Conservation (phyloP, 495 filamentous ascomycete species). For the Sordaria brevicollis region DNA sequence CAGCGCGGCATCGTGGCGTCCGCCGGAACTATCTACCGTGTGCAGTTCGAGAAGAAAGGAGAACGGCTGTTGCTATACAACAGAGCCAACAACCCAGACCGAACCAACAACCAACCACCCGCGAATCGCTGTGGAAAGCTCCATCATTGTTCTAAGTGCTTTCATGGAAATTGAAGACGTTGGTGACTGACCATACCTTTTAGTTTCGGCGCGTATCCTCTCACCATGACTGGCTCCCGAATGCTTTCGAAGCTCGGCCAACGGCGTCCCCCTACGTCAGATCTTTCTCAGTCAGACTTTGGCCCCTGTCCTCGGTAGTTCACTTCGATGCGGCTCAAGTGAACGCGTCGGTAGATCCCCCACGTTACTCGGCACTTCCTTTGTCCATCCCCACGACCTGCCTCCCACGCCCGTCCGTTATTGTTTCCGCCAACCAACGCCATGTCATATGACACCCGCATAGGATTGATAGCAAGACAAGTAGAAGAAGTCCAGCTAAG, state of each 20-base stretch:
- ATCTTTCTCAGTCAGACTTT: background rate
- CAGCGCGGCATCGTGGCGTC: background rate
- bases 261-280: background rate
- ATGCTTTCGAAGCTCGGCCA: background rate
- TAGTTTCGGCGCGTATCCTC: background rate
- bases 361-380: background rate
- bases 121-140: background rate
- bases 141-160: background rate
- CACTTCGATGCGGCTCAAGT: background rate
- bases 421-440: background rate
- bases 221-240: background rate
- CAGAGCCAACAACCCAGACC: background rate
- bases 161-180: background rate
- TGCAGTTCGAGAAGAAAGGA: background rate
- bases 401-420: background rate
- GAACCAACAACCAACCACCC: background rate
- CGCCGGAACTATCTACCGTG: background rate
- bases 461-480: background rate
- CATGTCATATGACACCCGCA: background rate
- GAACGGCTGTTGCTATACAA: background rate
- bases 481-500: background rate
- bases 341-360: background rate
- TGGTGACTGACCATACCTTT: background rate
- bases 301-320: background rate
- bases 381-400: background rate